Evolutionary conservation across 169 alveolate genomes (phyloP).

Genomic region (Eimeria brunetti): DNA sequence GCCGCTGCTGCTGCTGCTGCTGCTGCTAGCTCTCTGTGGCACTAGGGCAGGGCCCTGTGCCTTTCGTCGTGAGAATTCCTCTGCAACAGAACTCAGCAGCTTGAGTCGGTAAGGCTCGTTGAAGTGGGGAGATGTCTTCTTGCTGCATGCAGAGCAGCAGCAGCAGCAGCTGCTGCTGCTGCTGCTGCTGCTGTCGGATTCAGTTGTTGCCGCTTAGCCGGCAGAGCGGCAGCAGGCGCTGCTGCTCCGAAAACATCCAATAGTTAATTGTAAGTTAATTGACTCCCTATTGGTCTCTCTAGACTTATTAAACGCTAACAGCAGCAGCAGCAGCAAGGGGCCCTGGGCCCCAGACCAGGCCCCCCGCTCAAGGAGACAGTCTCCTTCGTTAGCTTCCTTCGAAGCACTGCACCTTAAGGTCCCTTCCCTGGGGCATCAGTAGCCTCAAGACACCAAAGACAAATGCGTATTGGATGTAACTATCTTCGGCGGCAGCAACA

Average conservation of each 20-base stretch:
- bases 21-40: not conserved
- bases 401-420: not conserved
- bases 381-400: not conserved
- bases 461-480: not conserved
- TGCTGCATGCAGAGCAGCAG: conserved; percentile 37
- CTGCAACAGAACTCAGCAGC: not conserved
- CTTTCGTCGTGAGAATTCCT: not conserved
- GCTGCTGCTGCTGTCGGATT: not conserved
- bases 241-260: not conserved
- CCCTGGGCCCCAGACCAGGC: not conserved
- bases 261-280: not conserved
- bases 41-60: conserved; percentile 33
- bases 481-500: not conserved
- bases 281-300: not conserved
- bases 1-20: conserved; percentile 60
- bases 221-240: not conserved
- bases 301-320: not conserved
- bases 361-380: conserved; percentile 8
- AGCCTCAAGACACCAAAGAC: not conserved
- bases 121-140: conserved; percentile 1
- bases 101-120: conserved; percentile 1
- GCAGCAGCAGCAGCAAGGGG: conserved; percentile 8
- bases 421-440: not conserved
- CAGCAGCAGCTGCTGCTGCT: conserved; percentile 6
- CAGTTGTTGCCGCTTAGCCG: conserved; percentile 1